Conservation (phyloP, 176 grass and related monocot species). For the Microstegium vimineum region DNA sequence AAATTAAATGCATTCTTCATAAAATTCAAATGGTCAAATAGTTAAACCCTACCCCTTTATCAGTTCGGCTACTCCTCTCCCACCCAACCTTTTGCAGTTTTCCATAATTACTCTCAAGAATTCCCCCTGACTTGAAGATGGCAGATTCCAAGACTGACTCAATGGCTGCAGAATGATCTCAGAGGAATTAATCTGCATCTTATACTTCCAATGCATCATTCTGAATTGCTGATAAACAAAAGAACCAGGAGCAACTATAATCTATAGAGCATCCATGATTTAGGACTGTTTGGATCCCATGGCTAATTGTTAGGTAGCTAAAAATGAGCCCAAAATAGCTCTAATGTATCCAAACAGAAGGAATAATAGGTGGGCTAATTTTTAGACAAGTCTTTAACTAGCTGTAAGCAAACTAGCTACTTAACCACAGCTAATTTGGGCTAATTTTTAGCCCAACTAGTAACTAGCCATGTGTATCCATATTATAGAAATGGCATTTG, state of each 20-base stretch:
- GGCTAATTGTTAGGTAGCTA: too few species aligned
- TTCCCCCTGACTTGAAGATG: constrained; percentile 90
- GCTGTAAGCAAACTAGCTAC: too few species aligned
- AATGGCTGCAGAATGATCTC: constrained; percentile 61
- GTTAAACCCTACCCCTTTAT: constrained; percentile 73
- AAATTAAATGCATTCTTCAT: neutral
- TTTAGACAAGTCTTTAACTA: too few species aligned
- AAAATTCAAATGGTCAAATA: constrained; percentile 1
- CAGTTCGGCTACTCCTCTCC: constrained; percentile 92
- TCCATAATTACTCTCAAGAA: constrained; percentile 83
- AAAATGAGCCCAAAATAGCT: too few species aligned
- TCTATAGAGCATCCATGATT: neutral
- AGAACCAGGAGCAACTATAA: neutral
- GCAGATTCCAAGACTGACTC: constrained; percentile 84
- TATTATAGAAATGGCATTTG: neutral
- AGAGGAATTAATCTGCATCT: constrained; percentile 14
- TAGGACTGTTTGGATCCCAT: too few species aligned
- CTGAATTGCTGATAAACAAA: neutral
- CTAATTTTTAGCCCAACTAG: too few species aligned
- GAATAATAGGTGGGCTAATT: too few species aligned
- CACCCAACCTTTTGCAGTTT: constrained; percentile 74
- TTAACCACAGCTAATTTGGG: too few species aligned
- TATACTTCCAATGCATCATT: neutral
- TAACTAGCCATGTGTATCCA: neutral
- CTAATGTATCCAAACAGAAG: too few species aligned